A percentile compares a stretch with the other conserved stretches of the same genome.
Evolutionary conservation across 805 yeast genomes (phyloP).

Genomic region (Komagataella pseudopastoris): DNA sequence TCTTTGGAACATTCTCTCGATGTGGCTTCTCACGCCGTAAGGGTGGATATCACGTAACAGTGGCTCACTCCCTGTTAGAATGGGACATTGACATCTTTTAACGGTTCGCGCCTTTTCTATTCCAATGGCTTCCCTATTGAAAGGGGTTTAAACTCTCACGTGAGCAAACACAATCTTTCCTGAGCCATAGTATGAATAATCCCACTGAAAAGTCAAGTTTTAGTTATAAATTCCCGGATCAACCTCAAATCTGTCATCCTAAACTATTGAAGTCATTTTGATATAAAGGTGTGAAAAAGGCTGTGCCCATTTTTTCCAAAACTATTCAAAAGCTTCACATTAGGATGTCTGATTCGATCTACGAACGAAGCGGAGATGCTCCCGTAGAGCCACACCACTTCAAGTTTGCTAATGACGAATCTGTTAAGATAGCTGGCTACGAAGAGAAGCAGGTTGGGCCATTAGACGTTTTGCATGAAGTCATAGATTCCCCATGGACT

Average conservation of each 20-base stretch:
- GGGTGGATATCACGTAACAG: neutral
- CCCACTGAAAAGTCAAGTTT: neutral
- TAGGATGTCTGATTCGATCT: neutral
- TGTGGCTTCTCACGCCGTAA: neutral
- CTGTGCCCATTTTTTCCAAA: neutral
- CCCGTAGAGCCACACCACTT: neutral
- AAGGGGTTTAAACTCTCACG: neutral
- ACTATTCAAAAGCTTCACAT: neutral
- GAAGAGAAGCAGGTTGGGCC: constrained; percentile 13
- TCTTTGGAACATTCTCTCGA: constrained; percentile 28
- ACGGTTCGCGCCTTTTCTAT: no score
- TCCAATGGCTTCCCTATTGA: no score
- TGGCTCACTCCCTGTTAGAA: neutral
- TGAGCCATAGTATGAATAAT: neutral
- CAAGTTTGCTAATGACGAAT: neutral
- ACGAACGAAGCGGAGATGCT: neutral
- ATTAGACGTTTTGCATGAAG: constrained; percentile 13
- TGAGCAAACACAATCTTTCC: neutral
- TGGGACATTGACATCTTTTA: no score
- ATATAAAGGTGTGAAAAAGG: neutral
- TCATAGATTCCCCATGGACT: constrained; percentile 23
- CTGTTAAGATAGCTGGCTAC: constrained; percentile 5
- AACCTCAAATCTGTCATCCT: neutral
- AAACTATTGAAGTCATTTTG: neutral
- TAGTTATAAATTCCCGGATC: no score